Evolutionary conservation across 441 rosid genomes (phyloP), one percentile per base, ranked within the genome.

Genomic region (Viola pubescens): DNA sequence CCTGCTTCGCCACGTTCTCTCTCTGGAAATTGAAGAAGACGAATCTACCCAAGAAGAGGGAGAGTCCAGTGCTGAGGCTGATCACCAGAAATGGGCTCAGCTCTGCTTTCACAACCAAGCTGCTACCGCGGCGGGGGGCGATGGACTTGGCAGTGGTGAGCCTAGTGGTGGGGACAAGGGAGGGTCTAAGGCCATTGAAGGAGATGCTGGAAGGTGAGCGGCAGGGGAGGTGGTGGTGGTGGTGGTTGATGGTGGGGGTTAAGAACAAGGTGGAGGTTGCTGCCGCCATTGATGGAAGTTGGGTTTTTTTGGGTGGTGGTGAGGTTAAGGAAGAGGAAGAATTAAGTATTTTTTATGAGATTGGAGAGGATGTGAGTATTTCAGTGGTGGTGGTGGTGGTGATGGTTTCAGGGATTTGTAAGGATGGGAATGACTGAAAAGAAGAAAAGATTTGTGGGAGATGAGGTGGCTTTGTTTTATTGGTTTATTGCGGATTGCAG

Each of bases 1-100:
- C 98, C 56, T 92, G 98, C 62, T 89, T 92, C 0, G 95, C 94
- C 4, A 82, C 90, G 65, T 92, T 92, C 78, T 92, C 98, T 70
- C 98, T 84, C 72, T 92, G 98, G 83, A 92, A 92, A 81, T 92
- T 89, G 73, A 92, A 92, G 94, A 92, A 92, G 58, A 92, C 98
- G 59, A 92, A 92, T 74, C 97, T 71, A 0, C 98, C 98, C 42
- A 92, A 73, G 77, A 89, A 92, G 51, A 92, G 88, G 26, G 98
- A 92, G 14, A 92, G 83, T 4, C 95, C 98, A 0, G 97, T 92
- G 89, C 98, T 92, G 19, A 89, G 80, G 84, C 94, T 87, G 53
- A 92, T 92, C 37, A 92, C 97, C 39, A 92, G 16, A 5, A 74
- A 70, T 6, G 98, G 54, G 81, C 54, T 87, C 0, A 89, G 88